Percentiles rank a stretch among this genome's conserved stretches.
These are phyloP conservation scores for Notholithocarpus densiflorus DNA, from an alignment of 306 rosid species.

Conservation along the genomic window DNA sequence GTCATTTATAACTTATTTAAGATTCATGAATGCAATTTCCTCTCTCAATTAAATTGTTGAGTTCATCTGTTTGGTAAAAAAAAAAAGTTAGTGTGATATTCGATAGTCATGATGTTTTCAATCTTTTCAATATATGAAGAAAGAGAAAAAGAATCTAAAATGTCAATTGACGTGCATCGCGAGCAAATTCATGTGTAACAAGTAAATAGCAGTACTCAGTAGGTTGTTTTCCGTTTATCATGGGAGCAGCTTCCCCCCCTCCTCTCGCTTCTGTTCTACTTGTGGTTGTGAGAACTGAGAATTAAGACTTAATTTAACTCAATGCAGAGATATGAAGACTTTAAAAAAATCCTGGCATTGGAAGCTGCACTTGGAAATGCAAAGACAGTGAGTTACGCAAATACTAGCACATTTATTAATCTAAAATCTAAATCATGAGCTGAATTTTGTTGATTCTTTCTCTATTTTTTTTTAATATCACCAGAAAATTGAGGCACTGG, in stretches of 20 bases:
- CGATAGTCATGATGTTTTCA: too few relatives aligned
- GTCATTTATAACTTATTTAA: not conserved
- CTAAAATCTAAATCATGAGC: not conserved
- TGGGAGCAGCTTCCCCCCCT: not conserved
- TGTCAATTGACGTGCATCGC: too few relatives aligned
- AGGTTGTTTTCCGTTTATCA: not conserved
- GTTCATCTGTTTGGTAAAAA: too few relatives aligned
- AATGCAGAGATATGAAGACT: constrained; percentile 31
- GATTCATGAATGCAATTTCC: too few relatives aligned
- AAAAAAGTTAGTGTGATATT: too few relatives aligned
- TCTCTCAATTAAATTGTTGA: too few relatives aligned
- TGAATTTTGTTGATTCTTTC: not conserved
- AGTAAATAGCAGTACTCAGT: too few relatives aligned
- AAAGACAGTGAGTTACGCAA: constrained; percentile 46
- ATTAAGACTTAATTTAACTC: not conserved
- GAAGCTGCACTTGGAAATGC: constrained; percentile 58
- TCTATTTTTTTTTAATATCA: not conserved
- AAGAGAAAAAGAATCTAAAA: too few relatives aligned
- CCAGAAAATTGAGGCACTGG: constrained; percentile 78
- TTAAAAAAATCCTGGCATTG: constrained; percentile 47
- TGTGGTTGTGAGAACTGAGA: not conserved
- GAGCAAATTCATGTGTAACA: too few relatives aligned
- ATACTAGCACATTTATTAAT: not conserved
- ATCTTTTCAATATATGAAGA: too few relatives aligned
- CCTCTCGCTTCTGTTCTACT: too few relatives aligned